Evolutionary conservation across 352 stramenopile genomes (phyloP), one percentile per base, ranked within the genome.

Genomic region (Phytopythium delawarense): DNA sequence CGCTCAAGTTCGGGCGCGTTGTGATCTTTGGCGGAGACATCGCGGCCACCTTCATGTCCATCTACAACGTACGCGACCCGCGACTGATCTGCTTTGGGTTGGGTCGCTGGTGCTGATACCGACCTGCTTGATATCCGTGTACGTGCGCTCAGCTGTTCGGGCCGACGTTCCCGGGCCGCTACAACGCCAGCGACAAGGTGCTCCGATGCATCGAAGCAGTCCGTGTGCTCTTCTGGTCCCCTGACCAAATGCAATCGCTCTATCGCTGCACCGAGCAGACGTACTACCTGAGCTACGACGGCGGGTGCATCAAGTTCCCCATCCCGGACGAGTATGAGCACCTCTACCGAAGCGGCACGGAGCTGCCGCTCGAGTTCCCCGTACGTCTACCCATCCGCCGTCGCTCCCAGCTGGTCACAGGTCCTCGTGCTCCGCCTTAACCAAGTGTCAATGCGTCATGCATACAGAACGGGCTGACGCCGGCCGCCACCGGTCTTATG

Each of bases 11-110:
- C 62, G 84, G 84, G 25, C 86, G 84, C 56, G 84, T 92, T 15
- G 76, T 91, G 57, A 89, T 95, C 62, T 95, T 93, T 61, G 84
- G 87, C 4, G 86, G 85, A 5, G 79, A 88, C 32, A 76, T 89
- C 58, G 72, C 81, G 12, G 79, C 87, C 35, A 94, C 87, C 32
- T 95, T 93, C 70, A 92, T 94, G 79, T 93, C 87, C 23, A 75
- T 95, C 16, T 95, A 95, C 72, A 92, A 95, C 51, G 87, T 95
- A 71, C 37, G 70, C 60, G 45, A 25, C 18, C 42, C 5, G 7
- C 18, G 18, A 7, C 25, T 2, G 20, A 2, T 59, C 21, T 40
- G 35, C 35, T 40, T 40, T 40, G 2, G 42, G 6, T 42, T 28
- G 0, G 34, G 15, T 53, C 4, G 11, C 35, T 32, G 52, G 15